phyloP scores from a whole-genome alignment of 2,329 filamentous ascomycete genomes.

The Penicillium sp. region DNA sequence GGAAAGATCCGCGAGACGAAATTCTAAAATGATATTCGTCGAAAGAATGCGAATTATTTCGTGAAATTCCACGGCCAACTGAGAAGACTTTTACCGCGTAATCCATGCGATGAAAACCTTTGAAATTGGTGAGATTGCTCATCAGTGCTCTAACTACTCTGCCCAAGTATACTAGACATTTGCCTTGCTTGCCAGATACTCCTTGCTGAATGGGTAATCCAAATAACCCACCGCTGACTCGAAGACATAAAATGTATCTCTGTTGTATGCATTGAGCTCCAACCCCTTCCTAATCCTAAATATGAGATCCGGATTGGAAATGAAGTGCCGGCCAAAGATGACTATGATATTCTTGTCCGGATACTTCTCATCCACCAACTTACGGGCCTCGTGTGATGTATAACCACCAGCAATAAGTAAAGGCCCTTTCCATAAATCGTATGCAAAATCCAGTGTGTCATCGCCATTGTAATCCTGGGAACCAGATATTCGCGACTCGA shows the following conservation, averaged over 20 bases:
- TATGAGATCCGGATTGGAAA: conserved; percentile 28
- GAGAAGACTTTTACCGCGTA: no score
- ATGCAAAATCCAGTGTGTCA: conserved; percentile 39
- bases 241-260: conserved; percentile 19
- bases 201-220: conserved; percentile 26
- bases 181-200: neutral
- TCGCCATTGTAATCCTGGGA: neutral
- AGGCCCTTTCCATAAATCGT: conserved; percentile 47
- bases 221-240: conserved; percentile 14
- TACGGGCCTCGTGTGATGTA: conserved; percentile 35
- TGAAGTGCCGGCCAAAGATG: conserved; percentile 34
- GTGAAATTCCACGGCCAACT: no score
- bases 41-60: neutral
- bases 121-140: neutral
- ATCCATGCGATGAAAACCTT: neutral
- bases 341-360: conserved; percentile 26
- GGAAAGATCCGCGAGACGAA: neutral
- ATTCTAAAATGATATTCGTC: neutral
- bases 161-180: neutral
- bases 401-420: conserved; percentile 51
- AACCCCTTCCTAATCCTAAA: conserved; percentile 20
- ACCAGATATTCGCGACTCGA: conserved; percentile 51
- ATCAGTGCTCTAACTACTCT: neutral
- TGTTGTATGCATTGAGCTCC: conserved; percentile 16
- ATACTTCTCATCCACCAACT: conserved; percentile 29